A percentile compares a stretch with the other conserved stretches of the same genome.
Conservation (phyloP, 2,329 filamentous ascomycete species). For the Aspergillus clavatus region DNA sequence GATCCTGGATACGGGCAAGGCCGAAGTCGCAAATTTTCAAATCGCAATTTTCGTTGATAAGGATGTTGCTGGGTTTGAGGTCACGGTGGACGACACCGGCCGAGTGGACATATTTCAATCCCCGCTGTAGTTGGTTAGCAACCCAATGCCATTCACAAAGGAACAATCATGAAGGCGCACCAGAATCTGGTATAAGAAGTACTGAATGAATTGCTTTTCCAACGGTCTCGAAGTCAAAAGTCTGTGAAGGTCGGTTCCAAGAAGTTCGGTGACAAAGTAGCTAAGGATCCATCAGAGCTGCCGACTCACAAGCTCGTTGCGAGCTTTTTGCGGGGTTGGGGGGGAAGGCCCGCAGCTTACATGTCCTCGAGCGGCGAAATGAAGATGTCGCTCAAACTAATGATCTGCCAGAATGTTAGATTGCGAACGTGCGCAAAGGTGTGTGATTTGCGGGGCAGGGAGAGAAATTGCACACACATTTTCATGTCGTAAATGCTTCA, state of each 20-base stretch:
- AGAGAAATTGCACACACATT: conserved; percentile 76
- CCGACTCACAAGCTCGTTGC: neutral
- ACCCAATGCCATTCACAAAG: neutral
- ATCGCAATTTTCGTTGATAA: conserved; percentile 99
- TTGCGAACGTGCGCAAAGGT: conserved; percentile 1
- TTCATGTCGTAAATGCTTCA: conserved; percentile 95
- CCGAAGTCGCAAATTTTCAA: conserved; percentile 99
- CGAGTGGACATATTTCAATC: conserved; percentile 98
- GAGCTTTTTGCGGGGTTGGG: neutral
- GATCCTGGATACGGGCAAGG: conserved; percentile 93
- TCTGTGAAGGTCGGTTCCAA: conserved; percentile 93
- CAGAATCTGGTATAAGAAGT: conserved; percentile 98
- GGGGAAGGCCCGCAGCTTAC: conserved; percentile 53
- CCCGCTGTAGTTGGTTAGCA: conserved; percentile 58
- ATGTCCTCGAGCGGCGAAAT: conserved; percentile 98
- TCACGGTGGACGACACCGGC: conserved; percentile 97
- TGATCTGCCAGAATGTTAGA: conserved; percentile 59
- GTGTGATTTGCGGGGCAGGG: too few species aligned
- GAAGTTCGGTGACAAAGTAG: conserved; percentile 96
- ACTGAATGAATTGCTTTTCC: conserved; percentile 99
- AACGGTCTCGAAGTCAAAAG: conserved; percentile 90
- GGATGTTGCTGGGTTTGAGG: conserved; percentile 96
- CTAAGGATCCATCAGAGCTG: conserved; percentile 43
- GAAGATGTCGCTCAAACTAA: conserved; percentile 98
- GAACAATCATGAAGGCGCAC: conserved; percentile 50